These are phyloP conservation scores for Venturiaceae sp. DNA, from an alignment of 2,329 filamentous ascomycete genomes.

Conservation along the genomic window DNA sequence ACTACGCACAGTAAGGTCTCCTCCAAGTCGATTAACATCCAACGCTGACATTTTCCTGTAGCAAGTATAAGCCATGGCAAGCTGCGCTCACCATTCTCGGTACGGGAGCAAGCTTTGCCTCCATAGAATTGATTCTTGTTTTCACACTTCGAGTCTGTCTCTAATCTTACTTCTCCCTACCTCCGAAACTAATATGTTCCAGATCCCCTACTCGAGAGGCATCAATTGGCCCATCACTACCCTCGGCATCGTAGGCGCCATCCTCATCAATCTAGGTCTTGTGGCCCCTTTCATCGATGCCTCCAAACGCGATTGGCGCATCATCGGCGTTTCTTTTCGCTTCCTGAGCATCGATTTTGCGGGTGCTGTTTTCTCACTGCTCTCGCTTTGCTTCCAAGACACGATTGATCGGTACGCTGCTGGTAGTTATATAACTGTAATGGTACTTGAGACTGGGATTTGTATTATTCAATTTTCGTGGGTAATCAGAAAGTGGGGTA, in stretches of 20 bases:
- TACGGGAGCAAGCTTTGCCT: conserved; percentile 42
- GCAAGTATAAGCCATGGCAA: conserved; percentile 8
- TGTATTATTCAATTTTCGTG: conserved; percentile 50
- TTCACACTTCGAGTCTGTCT: conserved; percentile 43
- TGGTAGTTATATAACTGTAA: conserved; percentile 48
- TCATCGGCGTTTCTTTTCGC: conserved; percentile 52
- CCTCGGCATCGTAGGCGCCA: conserved; percentile 48
- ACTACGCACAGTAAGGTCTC: conserved; percentile 36
- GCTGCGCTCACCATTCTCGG: conserved; percentile 13
- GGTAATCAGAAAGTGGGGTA: conserved; percentile 22
- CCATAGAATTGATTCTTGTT: conserved; percentile 46
- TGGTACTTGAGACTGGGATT: conserved; percentile 50
- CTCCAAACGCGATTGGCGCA: conserved; percentile 50
- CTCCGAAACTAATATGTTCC: neutral
- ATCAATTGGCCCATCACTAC: conserved; percentile 44
- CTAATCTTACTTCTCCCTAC: neutral
- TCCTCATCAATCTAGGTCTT: conserved; percentile 47
- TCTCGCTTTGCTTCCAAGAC: conserved; percentile 51
- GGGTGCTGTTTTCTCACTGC: conserved; percentile 54
- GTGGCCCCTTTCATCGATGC: conserved; percentile 53
- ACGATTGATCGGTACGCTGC: conserved; percentile 53
- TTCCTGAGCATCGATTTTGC: conserved; percentile 52
- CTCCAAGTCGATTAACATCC: neutral
- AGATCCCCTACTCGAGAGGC: conserved; percentile 46
- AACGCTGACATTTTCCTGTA: neutral